A percentile compares a stretch with the other conserved stretches of the same genome.
phyloP scores from a whole-genome alignment of 2,329 filamentous ascomycete genomes.

The Penicillium brevicompactum region DNA sequence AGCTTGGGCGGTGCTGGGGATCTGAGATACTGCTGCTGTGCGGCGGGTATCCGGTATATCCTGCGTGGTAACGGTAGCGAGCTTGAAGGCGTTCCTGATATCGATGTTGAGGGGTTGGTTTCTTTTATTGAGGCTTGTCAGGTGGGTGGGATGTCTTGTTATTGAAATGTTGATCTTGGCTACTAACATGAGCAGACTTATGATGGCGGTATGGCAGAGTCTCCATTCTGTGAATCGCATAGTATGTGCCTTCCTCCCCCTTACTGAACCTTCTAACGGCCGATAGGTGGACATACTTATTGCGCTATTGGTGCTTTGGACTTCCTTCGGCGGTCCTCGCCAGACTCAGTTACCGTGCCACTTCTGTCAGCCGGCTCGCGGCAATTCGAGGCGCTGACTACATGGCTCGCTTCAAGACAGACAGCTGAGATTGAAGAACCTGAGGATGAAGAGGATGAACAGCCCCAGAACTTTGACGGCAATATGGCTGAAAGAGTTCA shows the following conservation, averaged over 20 bases:
- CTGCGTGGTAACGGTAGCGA: conserved; percentile 65
- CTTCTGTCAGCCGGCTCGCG: conserved; percentile 30
- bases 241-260: conserved; percentile 52
- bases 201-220: conserved; percentile 81
- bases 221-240: conserved; percentile 78
- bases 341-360: conserved; percentile 27
- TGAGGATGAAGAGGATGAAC: conserved; percentile 15
- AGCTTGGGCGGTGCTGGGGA: conserved; percentile 77
- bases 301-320: conserved; percentile 79
- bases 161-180: not conserved
- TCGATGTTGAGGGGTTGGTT: conserved; percentile 71
- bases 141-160: conserved; percentile 37
- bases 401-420: conserved; percentile 67
- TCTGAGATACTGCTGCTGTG: conserved; percentile 85
- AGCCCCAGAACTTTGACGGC: conserved; percentile 1
- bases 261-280: conserved; percentile 25
- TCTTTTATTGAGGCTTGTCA: conserved; percentile 69
- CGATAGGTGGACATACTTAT: conserved; percentile 81
- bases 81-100: conserved; percentile 65
- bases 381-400: conserved; percentile 41
- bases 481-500: conserved; percentile 29
- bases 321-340: conserved; percentile 67
- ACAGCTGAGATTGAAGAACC: conserved; percentile 54
- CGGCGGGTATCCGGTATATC: conserved; percentile 79
- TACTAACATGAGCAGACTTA: conserved; percentile 61